Evolutionary conservation across 345 rosid species (phyloP), one percentile per base, ranked within the genome.

Genomic region (Iberis pinnata): DNA sequence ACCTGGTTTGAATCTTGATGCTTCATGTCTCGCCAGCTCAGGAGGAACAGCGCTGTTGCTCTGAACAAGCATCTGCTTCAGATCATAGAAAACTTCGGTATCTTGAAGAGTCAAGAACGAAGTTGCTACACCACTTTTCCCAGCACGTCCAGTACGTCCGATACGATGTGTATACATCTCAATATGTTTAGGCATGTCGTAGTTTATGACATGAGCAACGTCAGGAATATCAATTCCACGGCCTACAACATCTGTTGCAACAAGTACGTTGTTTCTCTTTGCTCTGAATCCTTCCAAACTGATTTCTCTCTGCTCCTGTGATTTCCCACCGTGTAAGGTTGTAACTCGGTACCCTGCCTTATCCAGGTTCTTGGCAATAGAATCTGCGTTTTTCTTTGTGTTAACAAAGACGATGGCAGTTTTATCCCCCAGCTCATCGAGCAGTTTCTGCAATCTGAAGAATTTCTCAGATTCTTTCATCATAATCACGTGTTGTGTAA

Each of bases 141-240:
- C 96, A 35, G 96, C 98, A 73, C 93, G 95, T 7, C 93, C 96
- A 12, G 95, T 92, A 75, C 96, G 80, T 41, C 98, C 95, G 43
- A 92, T 88, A 51, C 93, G 93, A 68, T 88, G 98, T 4, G 96
- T 88, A 65, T 92, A 88, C 86, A 70, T 79, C 69, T 88, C 96
- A 43, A 88, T 85, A 46, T 74, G 80, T 43, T 79, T 76, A 52
- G 93, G 93, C 98, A 92, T 88, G 67, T 88, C 96, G 32, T 75
- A 92, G 72, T 88, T 92, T 47, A 88, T 81, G 56, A 92, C 98
- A 56, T 88, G 89, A 61, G 93, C 95, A 53, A 92, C 98, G 56
- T 92, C 93, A 0, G 96, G 93, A 44, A 92, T 92, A 65, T 92
- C 95, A 18, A 92, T 88, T 37, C 95, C 98, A 74, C 93, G 96